Evolutionary conservation across 495 filamentous ascomycete genomes (phyloP).

Genomic region (Lindgomyces ingoldianus): DNA sequence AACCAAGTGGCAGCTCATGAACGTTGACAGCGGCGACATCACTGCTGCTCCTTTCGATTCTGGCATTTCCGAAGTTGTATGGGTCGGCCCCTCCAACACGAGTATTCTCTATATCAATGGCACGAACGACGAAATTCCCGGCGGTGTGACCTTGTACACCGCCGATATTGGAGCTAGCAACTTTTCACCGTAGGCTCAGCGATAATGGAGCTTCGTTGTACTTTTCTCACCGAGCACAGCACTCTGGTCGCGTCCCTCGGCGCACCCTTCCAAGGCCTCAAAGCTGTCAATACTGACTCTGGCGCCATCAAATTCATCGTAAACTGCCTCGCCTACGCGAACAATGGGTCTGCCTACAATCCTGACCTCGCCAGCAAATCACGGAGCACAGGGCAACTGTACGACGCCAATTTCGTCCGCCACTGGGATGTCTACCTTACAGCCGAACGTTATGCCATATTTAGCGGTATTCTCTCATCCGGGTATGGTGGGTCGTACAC

Average conservation of each 20-base stretch:
- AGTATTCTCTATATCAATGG: constrained; percentile 53
- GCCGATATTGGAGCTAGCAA: constrained; percentile 33
- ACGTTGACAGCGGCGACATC: constrained; percentile 23
- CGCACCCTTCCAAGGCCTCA: constrained; percentile 36
- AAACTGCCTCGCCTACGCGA: constrained; percentile 54
- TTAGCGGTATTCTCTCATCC: constrained; percentile 47
- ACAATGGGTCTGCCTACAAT: constrained; percentile 64
- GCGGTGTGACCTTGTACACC: constrained; percentile 50
- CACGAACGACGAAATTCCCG: constrained; percentile 50
- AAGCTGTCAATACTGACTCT: constrained; percentile 30
- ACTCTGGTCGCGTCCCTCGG: constrained; percentile 28
- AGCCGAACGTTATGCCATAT: constrained; percentile 50
- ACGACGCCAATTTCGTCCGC: constrained; percentile 70
- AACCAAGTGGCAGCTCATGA: constrained; percentile 24
- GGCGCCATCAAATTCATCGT: constrained; percentile 38
- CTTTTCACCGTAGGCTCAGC: constrained; percentile 17
- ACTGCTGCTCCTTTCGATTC: constrained; percentile 29
- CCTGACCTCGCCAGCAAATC: constrained; percentile 57
- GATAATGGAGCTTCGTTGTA: not conserved
- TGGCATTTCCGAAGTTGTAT: constrained; percentile 26
- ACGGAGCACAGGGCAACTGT: constrained; percentile 63
- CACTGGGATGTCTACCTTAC: constrained; percentile 75
- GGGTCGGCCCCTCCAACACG: constrained; percentile 22
- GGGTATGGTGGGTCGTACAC: constrained; percentile 21
- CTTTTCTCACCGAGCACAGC: constrained; percentile 2